Evolutionary conservation across 208 protist genomes (phyloP).

Genomic region (Trypanosomatidae sp.): DNA sequence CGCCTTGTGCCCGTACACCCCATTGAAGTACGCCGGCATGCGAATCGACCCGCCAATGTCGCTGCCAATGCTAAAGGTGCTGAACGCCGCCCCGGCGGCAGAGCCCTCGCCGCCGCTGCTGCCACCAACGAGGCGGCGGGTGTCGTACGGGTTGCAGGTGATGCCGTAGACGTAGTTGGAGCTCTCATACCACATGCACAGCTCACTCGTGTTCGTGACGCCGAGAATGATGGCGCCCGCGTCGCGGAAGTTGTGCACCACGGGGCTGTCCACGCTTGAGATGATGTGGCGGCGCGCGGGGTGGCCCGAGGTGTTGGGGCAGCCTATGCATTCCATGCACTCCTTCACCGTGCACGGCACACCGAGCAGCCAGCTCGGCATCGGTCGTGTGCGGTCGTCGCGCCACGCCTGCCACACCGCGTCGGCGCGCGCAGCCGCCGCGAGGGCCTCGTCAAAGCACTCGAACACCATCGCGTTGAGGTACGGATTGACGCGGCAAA

Average conservation of each 20-base stretch:
- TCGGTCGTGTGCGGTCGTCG: conserved; percentile 14
- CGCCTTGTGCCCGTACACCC: conserved; percentile 82
- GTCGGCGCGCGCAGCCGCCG: conserved; percentile 35
- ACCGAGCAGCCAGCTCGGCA: conserved; percentile 69
- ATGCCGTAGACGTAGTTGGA: conserved; percentile 85
- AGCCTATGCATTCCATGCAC: conserved; percentile 63
- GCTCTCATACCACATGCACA: conserved; percentile 86
- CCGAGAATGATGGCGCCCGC: conserved; percentile 87
- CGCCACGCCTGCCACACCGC: conserved; percentile 47
- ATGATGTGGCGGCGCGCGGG: conserved; percentile 27
- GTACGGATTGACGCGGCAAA: conserved; percentile 67
- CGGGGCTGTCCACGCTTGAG: conserved; percentile 40
- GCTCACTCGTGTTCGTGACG: conserved; percentile 82
- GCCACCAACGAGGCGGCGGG: conserved; percentile 66
- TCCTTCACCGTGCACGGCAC: conserved; percentile 85
- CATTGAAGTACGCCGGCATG: conserved; percentile 86
- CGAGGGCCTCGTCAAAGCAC: conserved; percentile 70
- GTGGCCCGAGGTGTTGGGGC: conserved; percentile 70
- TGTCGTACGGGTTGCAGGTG: conserved; percentile 84
- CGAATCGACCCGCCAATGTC: conserved; percentile 87
- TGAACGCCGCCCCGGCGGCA: conserved; percentile 62
- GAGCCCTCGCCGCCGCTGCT: conserved; percentile 80
- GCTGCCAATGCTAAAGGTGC: conserved; percentile 73
- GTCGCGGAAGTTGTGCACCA: conserved; percentile 72
- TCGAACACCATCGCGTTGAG: conserved; percentile 71